phyloP scores from a whole-genome alignment of 192 early-diverging fungal genomes.

The Coemansia sp. region DNA sequence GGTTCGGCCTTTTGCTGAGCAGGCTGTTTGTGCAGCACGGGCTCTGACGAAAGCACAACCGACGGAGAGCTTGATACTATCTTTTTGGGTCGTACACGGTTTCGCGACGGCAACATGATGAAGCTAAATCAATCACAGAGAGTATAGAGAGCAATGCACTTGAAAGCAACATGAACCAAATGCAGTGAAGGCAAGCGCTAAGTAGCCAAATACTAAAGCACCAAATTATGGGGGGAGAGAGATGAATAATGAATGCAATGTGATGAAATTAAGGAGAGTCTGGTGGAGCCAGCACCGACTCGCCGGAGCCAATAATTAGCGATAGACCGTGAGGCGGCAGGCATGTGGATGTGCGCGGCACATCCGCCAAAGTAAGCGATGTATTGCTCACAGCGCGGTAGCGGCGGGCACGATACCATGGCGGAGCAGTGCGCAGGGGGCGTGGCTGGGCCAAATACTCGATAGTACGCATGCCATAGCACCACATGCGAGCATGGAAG shows the following conservation, averaged over 20 bases:
- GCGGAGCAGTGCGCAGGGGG: constrained; percentile 9
- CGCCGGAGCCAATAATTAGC: constrained; percentile 34
- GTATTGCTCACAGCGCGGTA: constrained; percentile 21
- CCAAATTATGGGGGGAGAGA: no score
- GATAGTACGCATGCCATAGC: constrained; percentile 31
- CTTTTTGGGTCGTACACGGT: constrained; percentile 26
- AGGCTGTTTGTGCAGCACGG: constrained; percentile 19
- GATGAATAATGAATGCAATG: background rate
- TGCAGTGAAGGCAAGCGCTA: no score
- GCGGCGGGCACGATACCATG: constrained; percentile 18
- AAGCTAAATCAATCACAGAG: no score
- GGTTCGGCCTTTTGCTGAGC: background rate
- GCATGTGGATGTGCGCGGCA: constrained; percentile 10
- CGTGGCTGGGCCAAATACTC: constrained; percentile 29
- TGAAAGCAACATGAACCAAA: no score
- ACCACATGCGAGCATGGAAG: constrained; percentile 41
- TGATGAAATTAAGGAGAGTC: constrained; percentile 11
- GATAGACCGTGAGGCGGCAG: constrained; percentile 21
- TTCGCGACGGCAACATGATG: constrained; percentile 31
- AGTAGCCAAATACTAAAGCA: no score
- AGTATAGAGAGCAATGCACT: no score
- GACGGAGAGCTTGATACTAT: constrained; percentile 6
- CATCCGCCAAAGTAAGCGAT: background rate
- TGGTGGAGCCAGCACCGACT: constrained; percentile 16
- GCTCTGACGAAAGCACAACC: constrained; percentile 23